Evolutionary conservation across 345 rosid genomes (phyloP), one percentile per base, ranked within the genome.

Genomic region (Nasturtium officinale): DNA sequence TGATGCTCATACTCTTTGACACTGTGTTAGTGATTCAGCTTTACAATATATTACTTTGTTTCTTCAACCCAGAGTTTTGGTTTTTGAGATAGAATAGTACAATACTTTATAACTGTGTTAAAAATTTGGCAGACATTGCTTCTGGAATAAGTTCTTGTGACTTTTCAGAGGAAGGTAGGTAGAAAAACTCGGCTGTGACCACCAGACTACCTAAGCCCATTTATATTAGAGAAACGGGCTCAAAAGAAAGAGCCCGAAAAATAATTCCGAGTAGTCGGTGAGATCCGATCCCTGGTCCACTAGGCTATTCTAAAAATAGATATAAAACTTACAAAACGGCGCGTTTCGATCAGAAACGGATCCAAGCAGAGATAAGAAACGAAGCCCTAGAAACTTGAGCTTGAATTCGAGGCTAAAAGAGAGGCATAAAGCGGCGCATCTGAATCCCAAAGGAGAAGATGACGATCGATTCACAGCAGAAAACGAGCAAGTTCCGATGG

Each of bases 401-500:
- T 6, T 43, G 28, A 33, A 6, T 11, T 54, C 21, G 33, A 53
- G 69, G 59, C 10, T 32, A 61, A 54, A 54, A 56, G 2, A 38
- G 21, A 46, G 26, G 25, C 60, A 9, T 0, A 76, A 23, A 56
- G 66, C 76, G 72, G 76, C 78, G 61, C 51, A 72, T 66, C 74
- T 8, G 54, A 71, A 37, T 25, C 47, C 21, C 40, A 17, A 55
- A 30, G 26, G 29, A 63, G 58, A 48, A 52, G 37, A 72, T 72
- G 81, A 45, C 74, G 73, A 61, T 59, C 47, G 69, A 78, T n/a
- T 28, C 72, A 15, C 69, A 66, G 76, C 76, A 73, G 68, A 62
- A 69, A 57, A 57, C 72, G 33, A 79, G 80, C 78, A 78, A 77
- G 83, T 32, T 88, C 56, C 85, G 84, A 30, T 90, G 98, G 98